Base-by-base conservation (phyloP, 2,329 filamentous ascomycete genomes). In the Cytospora schulzeri region DNA sequence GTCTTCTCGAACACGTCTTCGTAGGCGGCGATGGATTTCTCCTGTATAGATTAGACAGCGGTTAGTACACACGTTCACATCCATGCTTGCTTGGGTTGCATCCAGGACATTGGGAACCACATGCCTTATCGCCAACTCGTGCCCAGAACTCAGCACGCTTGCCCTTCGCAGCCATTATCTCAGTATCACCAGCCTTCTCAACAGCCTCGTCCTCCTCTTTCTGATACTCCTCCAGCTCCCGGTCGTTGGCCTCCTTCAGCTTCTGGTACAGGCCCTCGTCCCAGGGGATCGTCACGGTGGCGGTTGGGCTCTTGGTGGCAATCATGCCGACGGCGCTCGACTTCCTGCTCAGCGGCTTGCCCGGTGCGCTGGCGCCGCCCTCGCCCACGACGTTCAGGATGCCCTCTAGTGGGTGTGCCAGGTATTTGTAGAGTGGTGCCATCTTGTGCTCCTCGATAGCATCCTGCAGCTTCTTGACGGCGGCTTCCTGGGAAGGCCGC, bases 91-190 rank as follows among this genome's bases (percentile, higher is more conserved):
- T 24, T 48, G n/a, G 9, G 4, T 24, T 12, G n/a, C 19, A 12
- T 14, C 45, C 45, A 24, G n/a, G 24, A 8, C 9, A 8, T 6
- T 4, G 28, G 26, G 9, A 14, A 55, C 45, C 35, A 70, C 76
- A 68, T 77, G 93, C 93, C 89, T 98, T 98, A 81, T 99, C 95
- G 71, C 93, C 94, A 69, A 98, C 92, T 70, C 92, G 88, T 66
- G 96, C 94, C 85, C 92, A 97, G 78, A 97, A 96, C 78, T 99
- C 95, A 66, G 95, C 95, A 72, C 93, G 86, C 85, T 98, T 98
- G 71, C 93, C 93, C 78, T 91, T 88, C 70, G 93, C 95, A 63
- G 92, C 91, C 79, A 94, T 89, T 69, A 99, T 88, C 80, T 99
- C 95, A 15, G 92, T 97, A 73, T 99, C 95, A 62, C 95, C 95